Conservation (phyloP, 208 protist genomes). For the Trypanosoma theileri region DNA sequence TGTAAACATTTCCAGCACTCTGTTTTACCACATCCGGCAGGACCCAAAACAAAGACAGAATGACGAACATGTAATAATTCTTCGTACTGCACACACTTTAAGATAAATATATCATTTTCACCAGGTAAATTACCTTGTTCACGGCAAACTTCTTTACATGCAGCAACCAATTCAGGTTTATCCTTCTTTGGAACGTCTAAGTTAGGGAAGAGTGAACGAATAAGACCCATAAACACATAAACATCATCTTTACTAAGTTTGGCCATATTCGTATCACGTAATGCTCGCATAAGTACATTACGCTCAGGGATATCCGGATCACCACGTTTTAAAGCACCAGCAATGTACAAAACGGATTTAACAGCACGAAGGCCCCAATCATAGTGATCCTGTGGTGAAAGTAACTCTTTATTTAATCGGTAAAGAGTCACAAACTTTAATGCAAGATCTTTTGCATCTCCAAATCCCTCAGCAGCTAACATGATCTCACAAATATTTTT, state of each 20-base stretch:
- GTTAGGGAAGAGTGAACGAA: constrained; percentile 97
- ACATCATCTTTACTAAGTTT: constrained; percentile 98
- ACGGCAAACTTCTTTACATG: constrained; percentile 91
- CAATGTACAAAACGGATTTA: constrained; percentile 98
- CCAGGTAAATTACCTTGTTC: constrained; percentile 92
- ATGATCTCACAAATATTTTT: constrained; percentile 99
- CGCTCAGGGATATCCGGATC: constrained; percentile 95
- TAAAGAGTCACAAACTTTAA: constrained; percentile 99
- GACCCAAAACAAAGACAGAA: constrained; percentile 98
- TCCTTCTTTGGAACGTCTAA: constrained; percentile 94
- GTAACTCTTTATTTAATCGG: constrained; percentile 95
- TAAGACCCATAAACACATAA: constrained; percentile 97
- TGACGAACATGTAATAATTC: constrained; percentile 98
- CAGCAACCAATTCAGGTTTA: constrained; percentile 90
- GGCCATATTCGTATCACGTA: constrained; percentile 97
- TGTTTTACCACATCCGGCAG: constrained; percentile 96
- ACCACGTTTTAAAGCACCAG: constrained; percentile 95
- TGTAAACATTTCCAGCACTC: constrained; percentile 96
- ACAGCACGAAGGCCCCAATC: constrained; percentile 99
- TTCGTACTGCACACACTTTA: constrained; percentile 98
- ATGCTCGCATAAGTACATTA: constrained; percentile 96
- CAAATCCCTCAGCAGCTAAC: constrained; percentile 97
- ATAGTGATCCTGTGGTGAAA: constrained; percentile 98
- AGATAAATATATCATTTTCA: constrained; percentile 98
- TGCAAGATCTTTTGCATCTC: constrained; percentile 95